Evolutionary conservation across 2,329 filamentous ascomycete genomes (phyloP), one percentile per base, ranked within the genome.

Genomic region (Venturia aucupariae): DNA sequence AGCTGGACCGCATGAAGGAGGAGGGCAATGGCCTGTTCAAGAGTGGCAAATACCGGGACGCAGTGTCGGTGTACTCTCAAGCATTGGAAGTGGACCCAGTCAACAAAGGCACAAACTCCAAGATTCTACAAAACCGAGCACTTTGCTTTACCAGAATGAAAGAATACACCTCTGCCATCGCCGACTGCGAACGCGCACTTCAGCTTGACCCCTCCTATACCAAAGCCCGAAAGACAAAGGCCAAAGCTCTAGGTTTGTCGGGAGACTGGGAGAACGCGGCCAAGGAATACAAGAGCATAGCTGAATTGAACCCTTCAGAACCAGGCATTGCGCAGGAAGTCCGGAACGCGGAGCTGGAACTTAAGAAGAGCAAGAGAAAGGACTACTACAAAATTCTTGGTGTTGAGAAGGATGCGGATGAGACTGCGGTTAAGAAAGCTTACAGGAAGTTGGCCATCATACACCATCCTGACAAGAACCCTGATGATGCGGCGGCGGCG

Each of bases 361-460:
- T 97, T 68, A 99, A 99, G 86, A 97, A 97, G 87, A 90, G 89
- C 75, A 89, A 93, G 78, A 84, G 94, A 67, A 99, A 99, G 78
- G 94, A 99, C 73, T 97, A 96, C 79, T 99, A 99, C 82, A 97
- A 97, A 84, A 96, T 97, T 69, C 85, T 99, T 63, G 90, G 88
- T 6, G 80, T 99, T 10, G 81, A 89, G 65, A 97, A 97, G 81
- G 89, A 92, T 67, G 92, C 92, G 44, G 84, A 84, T 48, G 91
- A 96, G 27, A 82, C 82, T 65, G 86, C 94, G 64, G 94, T 99
- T 80, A 99, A 97, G 83, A 93, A 92, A 80, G 94, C 93, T 1
- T 99, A 99, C 80, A 87, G 93, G 69, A 96, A 94, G 77, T 83
- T 96, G 73, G 94, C 94, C 65, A 93, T 99, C 70, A 82, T 92